These are phyloP conservation scores for Amanita muscaria DNA, from an alignment of 768 basidiomycete genomes.

Conservation along the genomic window DNA sequence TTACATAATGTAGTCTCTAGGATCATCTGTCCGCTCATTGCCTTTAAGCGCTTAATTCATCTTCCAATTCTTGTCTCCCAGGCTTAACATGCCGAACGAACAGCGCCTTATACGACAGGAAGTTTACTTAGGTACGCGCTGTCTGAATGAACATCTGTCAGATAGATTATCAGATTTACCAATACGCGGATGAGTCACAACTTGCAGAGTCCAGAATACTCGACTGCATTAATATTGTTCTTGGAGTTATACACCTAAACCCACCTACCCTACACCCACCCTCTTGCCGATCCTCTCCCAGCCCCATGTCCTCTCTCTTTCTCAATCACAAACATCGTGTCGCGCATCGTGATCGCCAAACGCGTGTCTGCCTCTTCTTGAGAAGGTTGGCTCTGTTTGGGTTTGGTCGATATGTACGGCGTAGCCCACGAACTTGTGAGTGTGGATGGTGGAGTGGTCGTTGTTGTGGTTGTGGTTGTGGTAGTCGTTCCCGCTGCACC, in stretches of 20 bases:
- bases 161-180: too few species aligned
- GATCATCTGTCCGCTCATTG: too few species aligned
- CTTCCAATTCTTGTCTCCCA: too few species aligned
- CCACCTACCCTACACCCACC: slow-evolving; percentile 45
- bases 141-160: too few species aligned
- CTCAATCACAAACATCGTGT: slow-evolving; percentile 82
- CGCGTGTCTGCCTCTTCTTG: slow-evolving; percentile 53
- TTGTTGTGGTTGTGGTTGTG: slow-evolving; percentile 17
- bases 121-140: too few species aligned
- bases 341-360: slow-evolving; percentile 57
- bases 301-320: slow-evolving; percentile 79
- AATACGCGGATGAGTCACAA: too few species aligned
- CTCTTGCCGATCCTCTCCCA: slow-evolving; percentile 65
- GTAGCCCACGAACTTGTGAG: slow-evolving; percentile 42
- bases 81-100: too few species aligned
- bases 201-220: too few species aligned
- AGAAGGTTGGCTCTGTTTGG: slow-evolving; percentile 28
- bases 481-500: slow-evolving; percentile 17
- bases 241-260: background rate
- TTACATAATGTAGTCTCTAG: background rate
- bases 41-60: too few species aligned
- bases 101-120: too few species aligned
- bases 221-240: slow-evolving; percentile 1
- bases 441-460: slow-evolving; percentile 17
- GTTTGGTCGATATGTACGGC: slow-evolving; percentile 50